These are phyloP conservation scores for Yarrowia deformans DNA, from an alignment of 805 yeast genomes.

Conservation along the genomic window DNA sequence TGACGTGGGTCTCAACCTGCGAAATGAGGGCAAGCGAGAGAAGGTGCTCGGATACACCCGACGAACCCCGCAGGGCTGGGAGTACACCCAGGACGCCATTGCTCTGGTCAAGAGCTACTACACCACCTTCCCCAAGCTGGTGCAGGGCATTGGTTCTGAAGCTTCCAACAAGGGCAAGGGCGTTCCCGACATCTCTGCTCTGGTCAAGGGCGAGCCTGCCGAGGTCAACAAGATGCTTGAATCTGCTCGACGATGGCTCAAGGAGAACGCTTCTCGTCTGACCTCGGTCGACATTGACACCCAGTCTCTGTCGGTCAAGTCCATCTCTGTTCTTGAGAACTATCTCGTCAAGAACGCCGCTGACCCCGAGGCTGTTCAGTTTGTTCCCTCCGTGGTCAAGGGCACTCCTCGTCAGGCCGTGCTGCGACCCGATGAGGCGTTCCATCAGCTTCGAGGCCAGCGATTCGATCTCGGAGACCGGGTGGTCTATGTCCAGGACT, in stretches of 20 bases:
- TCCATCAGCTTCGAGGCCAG: slow-evolving; percentile 75
- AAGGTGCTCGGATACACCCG: slow-evolving; percentile 90
- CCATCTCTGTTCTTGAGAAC: slow-evolving; percentile 72
- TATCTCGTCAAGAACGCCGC: slow-evolving; percentile 56
- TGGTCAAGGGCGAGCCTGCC: slow-evolving; percentile 45
- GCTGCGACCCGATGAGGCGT: slow-evolving; percentile 75
- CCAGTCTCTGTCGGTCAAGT: slow-evolving; percentile 73
- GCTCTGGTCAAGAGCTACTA: slow-evolving; percentile 68
- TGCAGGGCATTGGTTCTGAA: slow-evolving; percentile 52
- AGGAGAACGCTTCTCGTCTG: slow-evolving; percentile 56
- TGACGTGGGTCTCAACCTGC: slow-evolving; percentile 84
- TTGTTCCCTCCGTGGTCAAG: slow-evolving; percentile 64
- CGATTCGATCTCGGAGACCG: slow-evolving; percentile 87
- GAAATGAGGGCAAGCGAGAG: slow-evolving; percentile 76
- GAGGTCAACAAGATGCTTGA: slow-evolving; percentile 52
- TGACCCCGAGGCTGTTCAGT: slow-evolving; percentile 55
- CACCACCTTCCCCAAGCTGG: slow-evolving; percentile 66
- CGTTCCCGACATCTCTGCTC: slow-evolving; percentile 44
- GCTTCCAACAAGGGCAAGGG: slow-evolving; percentile 20
- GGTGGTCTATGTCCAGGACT: slow-evolving; percentile 79
- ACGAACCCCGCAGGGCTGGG: slow-evolving; percentile 75
- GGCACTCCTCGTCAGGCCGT: slow-evolving; percentile 88
- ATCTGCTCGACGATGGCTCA: slow-evolving; percentile 56
- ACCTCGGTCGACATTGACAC: slow-evolving; percentile 75
- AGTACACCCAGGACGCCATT: slow-evolving; percentile 77